Evolutionary conservation across 176 grass and related monocot genomes (phyloP).

Genomic region (Alopecurus myosuroides): DNA sequence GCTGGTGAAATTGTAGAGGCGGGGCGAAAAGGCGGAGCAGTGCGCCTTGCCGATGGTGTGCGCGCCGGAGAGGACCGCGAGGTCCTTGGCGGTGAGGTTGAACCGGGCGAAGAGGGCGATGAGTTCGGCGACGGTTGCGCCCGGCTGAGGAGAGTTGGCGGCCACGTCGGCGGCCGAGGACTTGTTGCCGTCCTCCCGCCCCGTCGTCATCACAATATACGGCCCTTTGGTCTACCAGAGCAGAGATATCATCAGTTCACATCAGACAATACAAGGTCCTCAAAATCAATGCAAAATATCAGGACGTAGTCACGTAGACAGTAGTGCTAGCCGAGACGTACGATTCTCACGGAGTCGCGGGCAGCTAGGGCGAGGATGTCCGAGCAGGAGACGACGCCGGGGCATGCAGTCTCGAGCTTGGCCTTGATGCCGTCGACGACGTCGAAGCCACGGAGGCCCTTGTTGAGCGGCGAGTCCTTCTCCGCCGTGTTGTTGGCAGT

Average conservation of each 20-base stretch:
- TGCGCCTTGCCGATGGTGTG: conserved; percentile 45
- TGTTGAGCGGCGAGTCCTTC: conserved; percentile 62
- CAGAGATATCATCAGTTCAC: background rate
- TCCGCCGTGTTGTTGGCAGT: conserved; percentile 47
- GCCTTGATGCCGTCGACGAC: conserved; percentile 60
- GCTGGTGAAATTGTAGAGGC: conserved; percentile 40
- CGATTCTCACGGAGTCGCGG: background rate
- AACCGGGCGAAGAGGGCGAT: conserved; percentile 10
- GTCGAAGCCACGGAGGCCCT: conserved; percentile 42
- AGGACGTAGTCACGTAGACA: too few relatives aligned
- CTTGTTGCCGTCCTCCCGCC: conserved; percentile 47
- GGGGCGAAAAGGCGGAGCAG: conserved; percentile 39
- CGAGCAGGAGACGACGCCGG: conserved; percentile 9
- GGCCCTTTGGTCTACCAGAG: conserved; percentile 44
- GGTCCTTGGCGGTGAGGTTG: conserved; percentile 11
- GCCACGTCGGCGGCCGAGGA: conserved; percentile 45
- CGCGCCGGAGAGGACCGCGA: conserved; percentile 23
- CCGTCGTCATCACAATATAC: conserved; percentile 28
- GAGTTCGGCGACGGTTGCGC: conserved; percentile 38
- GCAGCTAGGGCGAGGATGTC: background rate
- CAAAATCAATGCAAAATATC: too few relatives aligned
- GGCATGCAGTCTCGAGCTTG: conserved; percentile 37
- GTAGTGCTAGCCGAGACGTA: background rate
- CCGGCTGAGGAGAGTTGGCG: conserved; percentile 21
- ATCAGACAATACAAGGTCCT: too few relatives aligned